A percentile compares a stretch with the other conserved stretches of the same genome.
These are phyloP conservation scores for Rutstroemia sydowiana DNA, from an alignment of 2,329 filamentous ascomycete species.

Conservation along the genomic window DNA sequence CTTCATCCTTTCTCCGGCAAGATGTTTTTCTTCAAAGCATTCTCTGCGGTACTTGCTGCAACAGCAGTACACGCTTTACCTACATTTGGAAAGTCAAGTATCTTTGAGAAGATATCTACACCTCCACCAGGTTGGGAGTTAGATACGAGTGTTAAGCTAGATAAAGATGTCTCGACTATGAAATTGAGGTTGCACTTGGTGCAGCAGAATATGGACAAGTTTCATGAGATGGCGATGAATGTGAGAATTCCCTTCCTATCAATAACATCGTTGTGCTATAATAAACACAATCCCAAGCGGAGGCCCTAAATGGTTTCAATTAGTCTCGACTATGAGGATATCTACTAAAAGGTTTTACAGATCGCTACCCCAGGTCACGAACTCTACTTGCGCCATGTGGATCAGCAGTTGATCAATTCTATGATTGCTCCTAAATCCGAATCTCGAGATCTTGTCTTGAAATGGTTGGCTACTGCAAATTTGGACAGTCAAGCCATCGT, in stretches of 20 bases:
- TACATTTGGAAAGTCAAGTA: constrained; percentile 13
- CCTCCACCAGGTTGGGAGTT: constrained; percentile 24
- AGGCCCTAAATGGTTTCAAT: neutral
- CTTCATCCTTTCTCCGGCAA: constrained; percentile 6
- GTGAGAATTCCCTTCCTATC: constrained; percentile 13
- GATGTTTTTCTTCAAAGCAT: constrained; percentile 8
- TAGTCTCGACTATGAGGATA: neutral
- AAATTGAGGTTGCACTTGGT: constrained; percentile 25
- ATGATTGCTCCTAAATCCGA: constrained; percentile 47
- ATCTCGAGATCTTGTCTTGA: constrained; percentile 45
- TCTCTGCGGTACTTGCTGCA: constrained; percentile 6
- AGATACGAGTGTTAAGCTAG: constrained; percentile 16
- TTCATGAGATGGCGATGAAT: constrained; percentile 26
- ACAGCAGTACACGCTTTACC: constrained; percentile 6
- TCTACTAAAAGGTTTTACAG: constrained; percentile 14
- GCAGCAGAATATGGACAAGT: constrained; percentile 26
- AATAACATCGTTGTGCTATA: no score
- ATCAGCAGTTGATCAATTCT: constrained; percentile 42
- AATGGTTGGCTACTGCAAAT: constrained; percentile 48
- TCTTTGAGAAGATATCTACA: constrained; percentile 20
- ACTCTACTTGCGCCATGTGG: constrained; percentile 48
- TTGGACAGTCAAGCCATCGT: constrained; percentile 36
- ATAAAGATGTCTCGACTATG: constrained; percentile 21
- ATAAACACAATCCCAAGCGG: no score
- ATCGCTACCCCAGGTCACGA: constrained; percentile 39